Evolutionary conservation across 129 eudicot species (phyloP), one percentile per base, ranked within the genome.

Genomic region (Oenanthe sinensis): DNA sequence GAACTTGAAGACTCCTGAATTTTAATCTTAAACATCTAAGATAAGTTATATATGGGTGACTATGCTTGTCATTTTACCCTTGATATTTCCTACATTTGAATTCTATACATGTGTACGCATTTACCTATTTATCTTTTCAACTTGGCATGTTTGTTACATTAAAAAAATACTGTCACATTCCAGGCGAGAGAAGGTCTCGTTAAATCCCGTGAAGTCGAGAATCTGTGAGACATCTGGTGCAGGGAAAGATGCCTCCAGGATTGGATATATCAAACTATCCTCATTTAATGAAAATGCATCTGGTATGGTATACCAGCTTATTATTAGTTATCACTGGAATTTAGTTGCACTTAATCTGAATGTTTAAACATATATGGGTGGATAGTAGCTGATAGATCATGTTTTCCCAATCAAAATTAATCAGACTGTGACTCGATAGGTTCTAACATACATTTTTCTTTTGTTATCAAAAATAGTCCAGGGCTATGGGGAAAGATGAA

Each of bases 261-360:
- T 95, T 79, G 98, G 98, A 82, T 95, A 95, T 81, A 95, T 95
- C 77, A 95, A 95, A 80, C 79, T 95, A 82, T 82, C 97, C 37
- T 84, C 98, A 72, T 95, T 95, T 86, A 91, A 86, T 82, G 96
- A 91, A 88, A 94, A 91, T 79, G 93, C 98, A 84, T 90, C 98
- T 73, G 98, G 98, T 95, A 89, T 68, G 40, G 37, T 78, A 78
- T 81, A 74, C 37, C 76, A 62, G 13, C 30, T 71, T 77, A 19
- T 71, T 22, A 16, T 49, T 36, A 30, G 76, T 62, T 43, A 15
- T 26, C 50, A 30, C 74, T 50, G 40, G 75, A 77, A 55, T 67
- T 14, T 0, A 26, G 3, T 30, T 67, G 43, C 6, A 67, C 8
- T 33, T 33, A 12, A 28, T 1, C 5, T 67, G 12, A 67, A 30